Evolutionary conservation across 139 green algal genomes (phyloP), one percentile per base, ranked within the genome.

Genomic region (Tetradesmus lagerheimii): DNA sequence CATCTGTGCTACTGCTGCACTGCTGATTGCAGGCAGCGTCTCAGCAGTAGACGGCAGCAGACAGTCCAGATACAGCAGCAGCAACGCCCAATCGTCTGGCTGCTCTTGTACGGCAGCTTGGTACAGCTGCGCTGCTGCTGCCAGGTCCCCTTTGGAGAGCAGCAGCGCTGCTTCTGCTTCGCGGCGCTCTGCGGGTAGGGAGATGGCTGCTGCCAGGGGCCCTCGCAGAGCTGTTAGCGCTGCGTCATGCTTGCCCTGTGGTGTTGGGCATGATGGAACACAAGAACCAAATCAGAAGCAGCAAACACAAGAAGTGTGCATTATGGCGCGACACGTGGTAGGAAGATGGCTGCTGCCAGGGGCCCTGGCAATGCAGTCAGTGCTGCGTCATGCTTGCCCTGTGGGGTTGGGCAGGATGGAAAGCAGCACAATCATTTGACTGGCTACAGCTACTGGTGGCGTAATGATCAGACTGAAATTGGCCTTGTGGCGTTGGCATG

Each of bases 61-160:
- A 86, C 92, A 96, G 83, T 97, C 94, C n/a, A 96, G 85, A 89
- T 94, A 97, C 25, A 92, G 89, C 78, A 89, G 85, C 85, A 93
- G 89, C 45, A 66, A 82, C 0, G 71, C 80, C 95, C 94, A 97
- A 87, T 97, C 95, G 37, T 93, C 90, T 16, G 94, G 91, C 11
- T 83, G 64, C 27, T 93, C 87, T 9, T 43, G 37, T 39, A 97
- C 88, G 16, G 80, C 83, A 20, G 50, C 31, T 38, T 87, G n/a
- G 35, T 91, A 91, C 76, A 89, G 43, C 4, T 8, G 79, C 39
- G 94, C 90, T 27, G 94, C 95, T 9, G 67, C 91, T 6, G 6
- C 4, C 34, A 92, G 71, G 80, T 96, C 86, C 1, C 95, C 94
- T 0, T 43, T 50, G 0, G 91, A 64, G 35, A 89, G 83, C 34